Conservation (phyloP, 2,329 filamentous ascomycete species). For the Colletotrichum tabaci region DNA sequence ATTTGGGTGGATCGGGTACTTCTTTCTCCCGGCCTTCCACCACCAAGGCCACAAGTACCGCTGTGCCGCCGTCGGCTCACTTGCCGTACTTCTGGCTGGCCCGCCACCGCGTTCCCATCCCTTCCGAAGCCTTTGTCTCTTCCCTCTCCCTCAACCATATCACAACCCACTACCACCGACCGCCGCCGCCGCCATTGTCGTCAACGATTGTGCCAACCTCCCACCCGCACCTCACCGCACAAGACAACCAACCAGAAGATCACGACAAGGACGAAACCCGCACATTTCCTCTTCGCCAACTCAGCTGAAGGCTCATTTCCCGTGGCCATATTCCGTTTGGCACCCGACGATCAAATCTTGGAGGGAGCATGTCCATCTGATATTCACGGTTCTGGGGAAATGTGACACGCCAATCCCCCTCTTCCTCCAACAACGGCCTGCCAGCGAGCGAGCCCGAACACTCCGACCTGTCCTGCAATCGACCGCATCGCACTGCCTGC, state of each 20-base stretch:
- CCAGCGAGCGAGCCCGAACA: conserved; percentile 26
- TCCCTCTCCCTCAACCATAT: conserved; percentile 27
- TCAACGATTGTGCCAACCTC: neutral
- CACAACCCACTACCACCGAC: conserved; percentile 5
- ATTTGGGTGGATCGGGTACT: conserved; percentile 15
- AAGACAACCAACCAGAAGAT: neutral
- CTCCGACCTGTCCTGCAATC: conserved; percentile 16
- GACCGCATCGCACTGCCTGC: conserved; percentile 30
- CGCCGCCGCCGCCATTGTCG: conserved; percentile 10
- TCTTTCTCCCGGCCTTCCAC: neutral
- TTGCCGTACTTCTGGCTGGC: conserved; percentile 5
- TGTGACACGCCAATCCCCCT: conserved; percentile 46
- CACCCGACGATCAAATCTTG: conserved; percentile 47
- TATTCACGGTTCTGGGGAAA: conserved; percentile 47
- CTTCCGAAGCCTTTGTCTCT: conserved; percentile 37
- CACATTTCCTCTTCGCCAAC: neutral
- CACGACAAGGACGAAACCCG: neutral
- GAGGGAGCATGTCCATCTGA: conserved; percentile 41
- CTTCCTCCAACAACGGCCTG: conserved; percentile 30
- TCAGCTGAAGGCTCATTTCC: conserved; percentile 9
- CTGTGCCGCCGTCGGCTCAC: conserved; percentile 8
- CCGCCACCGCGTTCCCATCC: conserved; percentile 35
- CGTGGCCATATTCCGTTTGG: conserved; percentile 9
- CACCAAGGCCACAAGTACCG: conserved; percentile 11
- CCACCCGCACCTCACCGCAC: conserved; percentile 11